Percentiles rank a stretch among this genome's conserved stretches.
phyloP scores from a whole-genome alignment of 73 alveolate species.

The Blepharisma stoltei region DNA sequence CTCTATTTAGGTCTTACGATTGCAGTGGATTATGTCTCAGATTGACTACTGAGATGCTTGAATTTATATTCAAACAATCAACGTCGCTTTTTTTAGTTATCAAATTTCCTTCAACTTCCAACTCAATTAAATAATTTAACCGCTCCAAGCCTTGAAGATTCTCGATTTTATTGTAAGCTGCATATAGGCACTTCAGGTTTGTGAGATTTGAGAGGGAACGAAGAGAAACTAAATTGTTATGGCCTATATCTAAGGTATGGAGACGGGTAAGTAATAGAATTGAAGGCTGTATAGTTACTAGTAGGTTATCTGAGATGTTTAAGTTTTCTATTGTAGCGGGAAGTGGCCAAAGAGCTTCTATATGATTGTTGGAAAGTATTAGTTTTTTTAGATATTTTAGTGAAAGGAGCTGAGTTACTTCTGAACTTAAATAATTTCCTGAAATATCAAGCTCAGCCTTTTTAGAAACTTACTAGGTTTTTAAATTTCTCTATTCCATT shows the following conservation, averaged over 20 bases:
- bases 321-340: background rate
- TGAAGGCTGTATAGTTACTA: background rate
- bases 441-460: conserved; percentile 26
- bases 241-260: conserved; percentile 11
- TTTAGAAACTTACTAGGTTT: background rate
- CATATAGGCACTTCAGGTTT: conserved; percentile 19
- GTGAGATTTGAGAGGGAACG: background rate
- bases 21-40: too few relatives aligned
- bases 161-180: background rate
- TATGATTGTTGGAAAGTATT: conserved; percentile 9
- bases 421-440: background rate
- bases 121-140: background rate
- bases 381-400: conserved; percentile 26
- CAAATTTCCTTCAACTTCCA: background rate
- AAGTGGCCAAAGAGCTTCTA: conserved; percentile 1
- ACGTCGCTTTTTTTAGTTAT: background rate
- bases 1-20: too few relatives aligned
- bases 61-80: too few relatives aligned
- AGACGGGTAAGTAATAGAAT: background rate
- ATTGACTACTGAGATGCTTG: too few relatives aligned
- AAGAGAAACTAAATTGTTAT: background rate
- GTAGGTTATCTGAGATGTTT: background rate
- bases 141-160: background rate
- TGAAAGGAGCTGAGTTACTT: background rate
- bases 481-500: conserved; percentile 1